A percentile compares a stretch with the other conserved stretches of the same genome.
phyloP scores from a whole-genome alignment of 164 flowering plant genomes.

The Annona squamosa region DNA sequence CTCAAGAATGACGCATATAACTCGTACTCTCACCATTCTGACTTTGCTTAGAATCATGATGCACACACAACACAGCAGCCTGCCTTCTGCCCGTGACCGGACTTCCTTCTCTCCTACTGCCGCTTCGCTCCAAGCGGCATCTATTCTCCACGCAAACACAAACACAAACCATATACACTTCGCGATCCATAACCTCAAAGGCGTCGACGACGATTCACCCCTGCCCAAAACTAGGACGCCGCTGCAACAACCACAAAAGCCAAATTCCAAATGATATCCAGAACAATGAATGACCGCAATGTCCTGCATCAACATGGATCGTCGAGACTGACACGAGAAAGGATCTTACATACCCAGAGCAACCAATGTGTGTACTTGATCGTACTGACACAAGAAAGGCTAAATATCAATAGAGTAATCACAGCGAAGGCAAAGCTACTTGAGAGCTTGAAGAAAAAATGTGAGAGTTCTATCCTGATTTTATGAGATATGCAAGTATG shows the following conservation, averaged over 20 bases:
- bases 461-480: too few species aligned
- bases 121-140: conserved; percentile 16
- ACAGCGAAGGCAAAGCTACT: too few species aligned
- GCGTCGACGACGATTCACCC: conserved; percentile 34
- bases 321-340: too few species aligned
- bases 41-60: conserved; percentile 20
- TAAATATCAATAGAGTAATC: too few species aligned
- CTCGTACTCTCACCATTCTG: conserved; percentile 37
- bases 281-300: conserved; percentile 51
- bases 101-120: conserved; percentile 7
- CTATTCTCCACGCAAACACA: conserved; percentile 42
- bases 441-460: too few species aligned
- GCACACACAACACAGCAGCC: conserved; percentile 17
- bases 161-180: conserved; percentile 45
- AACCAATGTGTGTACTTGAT: too few species aligned
- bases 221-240: conserved; percentile 29
- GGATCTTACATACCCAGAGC: too few species aligned
- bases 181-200: conserved; percentile 49
- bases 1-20: conserved; percentile 11
- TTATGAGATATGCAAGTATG: too few species aligned
- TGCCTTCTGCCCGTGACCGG: conserved; percentile 7
- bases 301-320: conserved; percentile 49
- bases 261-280: conserved; percentile 49
- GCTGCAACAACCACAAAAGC: conserved; percentile 34
- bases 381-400: too few species aligned